These are phyloP conservation scores for Phytophthora uliginosa DNA, from an alignment of 352 stramenopile species.

Conservation along the genomic window DNA sequence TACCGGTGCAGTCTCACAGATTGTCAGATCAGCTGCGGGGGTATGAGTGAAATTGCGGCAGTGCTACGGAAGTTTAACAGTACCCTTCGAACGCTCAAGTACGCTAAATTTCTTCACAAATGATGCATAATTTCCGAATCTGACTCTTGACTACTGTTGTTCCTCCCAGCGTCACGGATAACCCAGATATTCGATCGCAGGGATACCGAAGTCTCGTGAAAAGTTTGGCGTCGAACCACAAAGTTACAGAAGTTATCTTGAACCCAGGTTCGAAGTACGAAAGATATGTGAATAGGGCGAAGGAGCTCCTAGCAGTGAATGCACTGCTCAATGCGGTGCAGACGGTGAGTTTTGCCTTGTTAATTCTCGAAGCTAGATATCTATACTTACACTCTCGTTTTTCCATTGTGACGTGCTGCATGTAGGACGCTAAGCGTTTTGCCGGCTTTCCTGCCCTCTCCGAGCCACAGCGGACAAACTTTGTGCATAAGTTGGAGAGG, in stretches of 20 bases:
- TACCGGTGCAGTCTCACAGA: slow-evolving; percentile 37
- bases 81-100: slow-evolving; percentile 55
- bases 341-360: slow-evolving; percentile 24
- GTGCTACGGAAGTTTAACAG: slow-evolving; percentile 60
- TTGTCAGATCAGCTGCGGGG: slow-evolving; percentile 61
- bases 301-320: slow-evolving; percentile 61
- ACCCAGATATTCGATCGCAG: slow-evolving; percentile 50
- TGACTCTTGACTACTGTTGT: background rate
- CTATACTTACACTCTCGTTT: background rate
- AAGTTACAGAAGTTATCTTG: slow-evolving; percentile 39
- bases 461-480: slow-evolving; percentile 64
- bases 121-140: background rate
- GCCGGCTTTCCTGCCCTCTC: slow-evolving; percentile 52
- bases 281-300: slow-evolving; percentile 34
- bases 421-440: slow-evolving; percentile 30
- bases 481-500: slow-evolving; percentile 71
- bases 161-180: slow-evolving; percentile 46
- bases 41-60: slow-evolving; percentile 38
- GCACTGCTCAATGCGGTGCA: slow-evolving; percentile 33
- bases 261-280: slow-evolving; percentile 44
- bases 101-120: slow-evolving; percentile 3
- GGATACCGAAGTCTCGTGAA: slow-evolving; percentile 59
- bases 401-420: background rate
- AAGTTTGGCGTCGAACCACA: slow-evolving; percentile 56
- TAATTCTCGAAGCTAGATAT: background rate